Percentiles rank a stretch among this genome's conserved stretches.
phyloP scores from a whole-genome alignment of 805 yeast genomes.

The Pichia paraexigua region DNA sequence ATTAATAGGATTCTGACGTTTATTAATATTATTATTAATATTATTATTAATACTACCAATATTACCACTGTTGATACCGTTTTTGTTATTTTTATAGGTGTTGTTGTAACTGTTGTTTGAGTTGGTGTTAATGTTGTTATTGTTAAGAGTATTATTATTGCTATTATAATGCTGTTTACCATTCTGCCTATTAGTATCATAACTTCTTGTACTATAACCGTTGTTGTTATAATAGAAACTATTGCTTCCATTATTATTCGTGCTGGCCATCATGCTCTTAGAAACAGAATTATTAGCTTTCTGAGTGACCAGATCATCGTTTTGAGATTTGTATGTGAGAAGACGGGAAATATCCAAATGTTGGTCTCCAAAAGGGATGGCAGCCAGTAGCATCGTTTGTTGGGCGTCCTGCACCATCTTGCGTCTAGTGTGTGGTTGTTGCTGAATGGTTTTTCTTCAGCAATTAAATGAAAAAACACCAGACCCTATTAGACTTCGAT shows the following conservation, averaged over 20 bases:
- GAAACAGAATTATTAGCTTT: neutral
- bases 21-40: neutral
- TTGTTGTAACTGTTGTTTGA: neutral
- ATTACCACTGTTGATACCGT: neutral
- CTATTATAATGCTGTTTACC: neutral
- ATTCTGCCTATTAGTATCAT: neutral
- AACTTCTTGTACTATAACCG: neutral
- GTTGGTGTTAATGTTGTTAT: neutral
- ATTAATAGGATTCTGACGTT: neutral
- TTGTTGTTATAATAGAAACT: neutral
- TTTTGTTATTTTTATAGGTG: neutral
- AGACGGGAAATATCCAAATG: neutral
- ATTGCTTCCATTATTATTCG: neutral
- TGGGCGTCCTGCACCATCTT: neutral
- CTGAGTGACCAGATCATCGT: neutral
- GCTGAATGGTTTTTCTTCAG: neutral
- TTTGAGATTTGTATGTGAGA: neutral
- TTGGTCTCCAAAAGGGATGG: neutral
- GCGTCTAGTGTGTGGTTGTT: neutral
- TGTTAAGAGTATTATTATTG: neutral
- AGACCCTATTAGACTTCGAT: neutral
- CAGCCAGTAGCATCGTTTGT: neutral
- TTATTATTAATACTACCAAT: neutral
- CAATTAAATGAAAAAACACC: no score
- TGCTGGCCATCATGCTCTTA: neutral